Evolutionary conservation across 352 stramenopile genomes (phyloP), one percentile per base, ranked within the genome.

Genomic region (Globisporangium ultimum): DNA sequence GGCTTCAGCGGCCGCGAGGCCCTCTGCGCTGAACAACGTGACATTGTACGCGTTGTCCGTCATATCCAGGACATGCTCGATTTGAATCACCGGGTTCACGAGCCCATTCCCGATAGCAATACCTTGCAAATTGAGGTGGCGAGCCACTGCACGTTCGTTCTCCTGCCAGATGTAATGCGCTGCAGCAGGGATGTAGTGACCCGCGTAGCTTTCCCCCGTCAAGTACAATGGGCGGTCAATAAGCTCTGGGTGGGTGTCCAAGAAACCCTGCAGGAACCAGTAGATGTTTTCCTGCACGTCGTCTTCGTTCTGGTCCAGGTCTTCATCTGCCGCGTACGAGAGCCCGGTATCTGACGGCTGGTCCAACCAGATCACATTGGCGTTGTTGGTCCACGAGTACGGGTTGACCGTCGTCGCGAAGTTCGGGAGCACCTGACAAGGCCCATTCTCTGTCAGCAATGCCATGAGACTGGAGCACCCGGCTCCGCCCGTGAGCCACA

Each of bases 401-500:
- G 58, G 38, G 57, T 88, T 87, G 2, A 68, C 2, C 38, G 54
- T 64, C 9, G 74, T 78, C 14, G 63, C 66, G 13, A 71, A 46
- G 32, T 83, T 63, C 13, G 61, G 58, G 18, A 78, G 61, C 1
- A 89, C 38, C 6, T 46, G 51, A 50, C 76, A 90, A 17, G 80
- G 80, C 0, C 80, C 80, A 52, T 88, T 90, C 56, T 88, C 80
- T 3, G 58, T 55, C 9, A 88, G 61, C 34, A 89, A 12, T 0
- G 60, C 75, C 2, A 70, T 60, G 22, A 71, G 67, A 41, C 75
- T 72, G 14, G 64, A 71, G 15, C 21, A 53, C 0, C 77, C 80
- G 5, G 80, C 75, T 1, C 77, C 80, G 4, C 80, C 77, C 6
- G 74, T 78, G 32, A 89, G 67, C 80, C 80, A 89, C 15, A 32